Conservation (phyloP, 768 basidiomycete species). For the Mycena galopus region DNA sequence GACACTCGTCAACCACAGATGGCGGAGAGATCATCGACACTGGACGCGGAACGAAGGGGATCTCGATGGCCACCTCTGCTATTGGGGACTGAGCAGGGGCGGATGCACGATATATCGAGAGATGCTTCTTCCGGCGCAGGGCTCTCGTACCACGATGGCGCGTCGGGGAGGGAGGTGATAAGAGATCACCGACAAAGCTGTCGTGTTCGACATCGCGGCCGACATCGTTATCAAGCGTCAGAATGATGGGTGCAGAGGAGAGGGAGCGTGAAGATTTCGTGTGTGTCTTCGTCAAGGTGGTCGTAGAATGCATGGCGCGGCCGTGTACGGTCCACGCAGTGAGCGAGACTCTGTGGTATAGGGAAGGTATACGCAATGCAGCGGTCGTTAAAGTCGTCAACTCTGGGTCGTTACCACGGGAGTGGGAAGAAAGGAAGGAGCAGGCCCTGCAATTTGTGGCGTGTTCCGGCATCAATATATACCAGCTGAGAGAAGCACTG, state of each 20-base stretch:
- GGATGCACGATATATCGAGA: slow-evolving; percentile 33
- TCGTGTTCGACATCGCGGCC: slow-evolving; percentile 4
- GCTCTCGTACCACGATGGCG: slow-evolving; percentile 16
- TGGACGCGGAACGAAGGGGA: slow-evolving; percentile 24
- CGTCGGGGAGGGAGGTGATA: slow-evolving; percentile 1
- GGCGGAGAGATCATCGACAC: slow-evolving; percentile 31
- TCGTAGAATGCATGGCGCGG: slow-evolving; percentile 26
- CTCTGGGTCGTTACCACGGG: slow-evolving; percentile 18
- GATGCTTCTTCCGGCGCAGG: slow-evolving; percentile 32
- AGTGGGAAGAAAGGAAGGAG: background rate
- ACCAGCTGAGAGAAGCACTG: background rate
- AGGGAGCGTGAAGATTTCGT: slow-evolving; percentile 36
- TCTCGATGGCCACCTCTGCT: slow-evolving; percentile 29
- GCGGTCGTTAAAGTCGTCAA: slow-evolving; percentile 26
- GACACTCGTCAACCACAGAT: slow-evolving; percentile 5
- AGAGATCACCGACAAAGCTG: background rate
- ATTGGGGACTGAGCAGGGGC: slow-evolving; percentile 33
- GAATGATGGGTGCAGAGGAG: slow-evolving; percentile 14
- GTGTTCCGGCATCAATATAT: slow-evolving; percentile 6
- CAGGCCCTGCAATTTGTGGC: no score
- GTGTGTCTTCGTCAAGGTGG: slow-evolving; percentile 23
- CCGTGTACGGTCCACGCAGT: slow-evolving; percentile 9
- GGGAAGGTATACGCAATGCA: background rate
- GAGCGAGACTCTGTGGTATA: slow-evolving; percentile 15
- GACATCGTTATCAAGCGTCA: slow-evolving; percentile 21